Evolutionary conservation across 2,329 filamentous ascomycete species (phyloP), one percentile per base, ranked within the genome.

Genomic region (Chalaropsis thielavioides): DNA sequence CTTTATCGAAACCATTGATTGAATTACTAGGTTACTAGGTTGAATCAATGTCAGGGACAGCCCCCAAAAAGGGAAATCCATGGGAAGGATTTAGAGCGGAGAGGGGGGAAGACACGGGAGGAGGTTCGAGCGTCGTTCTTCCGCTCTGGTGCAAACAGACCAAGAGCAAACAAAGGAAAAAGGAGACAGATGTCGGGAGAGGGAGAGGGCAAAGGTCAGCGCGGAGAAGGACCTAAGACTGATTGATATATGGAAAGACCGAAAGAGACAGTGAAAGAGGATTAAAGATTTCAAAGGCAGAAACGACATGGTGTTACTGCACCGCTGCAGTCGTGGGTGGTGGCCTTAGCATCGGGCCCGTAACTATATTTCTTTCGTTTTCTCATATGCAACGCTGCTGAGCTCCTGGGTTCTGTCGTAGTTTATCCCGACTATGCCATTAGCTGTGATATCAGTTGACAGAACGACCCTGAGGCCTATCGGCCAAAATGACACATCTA

Each of bases 11-110:
- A 24, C 46, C 54, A 58, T 31, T 31, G n/a, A n/a, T n/a, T 35
- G 24, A 58, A n/a, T n/a, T n/a, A n/a, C n/a, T 58, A 58, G 38
- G 19, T 35, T n/a, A 35, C 15, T 58, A 7, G n/a, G 17, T 38
- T 58, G 54, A 58, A 35, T 31, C 54, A 38, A 58, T 58, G 54
- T 19, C 54, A 58, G 54, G 54, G 54, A 58, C 54, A n/a, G 27
- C 15, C 24, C 27, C 54, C 27, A 38, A 58, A 58, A 27, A 58
- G 54, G 54, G 24, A 38, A 58, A 58, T 27, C n/a, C 27, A 58
- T 58, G 54, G 54, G 54, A 58, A 58, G 54, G 54, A 58, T 58
- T 58, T 35, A 58, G 54, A 58, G 54, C 54, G 54, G 54, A 58
- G 54, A 58, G 54, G 54, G 27, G 54, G 17, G 19, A 58, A 58